Percentiles rank a stretch among this genome's conserved stretches.
These are phyloP conservation scores for Erysimum cheiri DNA, from an alignment of 441 rosid species.

Conservation along the genomic window DNA sequence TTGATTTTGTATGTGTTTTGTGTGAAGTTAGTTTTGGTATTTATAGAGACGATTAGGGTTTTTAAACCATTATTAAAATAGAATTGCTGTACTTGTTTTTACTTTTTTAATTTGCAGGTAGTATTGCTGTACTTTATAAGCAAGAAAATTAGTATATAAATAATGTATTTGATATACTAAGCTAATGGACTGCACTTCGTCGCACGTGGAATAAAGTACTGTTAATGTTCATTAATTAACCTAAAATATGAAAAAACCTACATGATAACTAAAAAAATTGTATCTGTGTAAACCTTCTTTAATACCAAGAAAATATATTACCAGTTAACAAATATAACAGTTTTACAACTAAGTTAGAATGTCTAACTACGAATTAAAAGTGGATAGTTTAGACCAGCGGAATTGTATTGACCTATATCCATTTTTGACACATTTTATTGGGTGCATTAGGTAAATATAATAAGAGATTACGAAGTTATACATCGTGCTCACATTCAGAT, in stretches of 20 bases:
- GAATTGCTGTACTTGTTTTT: background rate
- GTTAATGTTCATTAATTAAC: conserved; percentile 4
- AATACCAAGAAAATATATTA: background rate
- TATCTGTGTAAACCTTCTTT: conserved; percentile 1
- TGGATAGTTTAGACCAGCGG: too few relatives aligned
- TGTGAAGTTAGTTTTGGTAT: conserved; percentile 32
- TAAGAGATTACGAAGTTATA: too few relatives aligned
- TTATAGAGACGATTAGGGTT: conserved; percentile 37
- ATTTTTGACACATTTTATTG: too few relatives aligned
- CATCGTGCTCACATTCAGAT: too few relatives aligned
- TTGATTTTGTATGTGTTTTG: conserved; percentile 23
- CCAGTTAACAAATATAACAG: too few relatives aligned
- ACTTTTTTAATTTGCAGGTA: too few relatives aligned
- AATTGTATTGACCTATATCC: too few relatives aligned
- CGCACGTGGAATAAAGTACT: conserved; percentile 34
- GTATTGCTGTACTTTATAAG: conserved; percentile 18
- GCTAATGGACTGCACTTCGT: conserved; percentile 35
- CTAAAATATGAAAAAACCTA: background rate
- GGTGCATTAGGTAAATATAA: too few relatives aligned
- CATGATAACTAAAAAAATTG: background rate
- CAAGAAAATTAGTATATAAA: conserved; percentile 2
- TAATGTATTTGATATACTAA: conserved; percentile 15
- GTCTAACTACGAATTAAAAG: too few relatives aligned
- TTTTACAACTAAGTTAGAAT: too few relatives aligned
- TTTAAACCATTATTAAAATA: background rate